phyloP scores from a whole-genome alignment of 352 stramenopile genomes.

The Achlya hypogyna region DNA sequence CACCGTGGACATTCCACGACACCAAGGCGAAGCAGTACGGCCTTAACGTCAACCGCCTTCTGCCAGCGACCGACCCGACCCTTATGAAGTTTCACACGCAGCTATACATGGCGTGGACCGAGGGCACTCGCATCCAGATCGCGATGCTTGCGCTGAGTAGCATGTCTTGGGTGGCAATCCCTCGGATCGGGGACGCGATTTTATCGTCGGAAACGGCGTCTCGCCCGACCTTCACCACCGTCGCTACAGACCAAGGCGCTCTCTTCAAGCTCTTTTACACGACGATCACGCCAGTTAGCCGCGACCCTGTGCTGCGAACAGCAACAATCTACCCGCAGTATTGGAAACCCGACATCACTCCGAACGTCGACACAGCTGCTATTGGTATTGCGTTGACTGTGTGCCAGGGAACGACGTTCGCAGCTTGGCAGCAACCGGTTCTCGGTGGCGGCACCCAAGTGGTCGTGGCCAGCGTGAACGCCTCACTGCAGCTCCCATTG shows the following conservation, averaged over 20 bases:
- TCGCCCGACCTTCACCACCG: background rate
- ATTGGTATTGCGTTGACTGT: constrained; percentile 22
- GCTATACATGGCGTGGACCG: constrained; percentile 47
- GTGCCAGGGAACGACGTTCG: constrained; percentile 34
- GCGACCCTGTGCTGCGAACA: background rate
- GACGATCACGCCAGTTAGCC: background rate
- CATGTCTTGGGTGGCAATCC: constrained; percentile 10
- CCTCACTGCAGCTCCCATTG: background rate
- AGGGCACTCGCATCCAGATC: constrained; percentile 43
- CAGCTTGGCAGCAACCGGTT: constrained; percentile 26
- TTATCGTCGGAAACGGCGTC: background rate
- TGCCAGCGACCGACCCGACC: constrained; percentile 35
- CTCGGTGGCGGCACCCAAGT: background rate
- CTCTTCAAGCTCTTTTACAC: constrained; percentile 13
- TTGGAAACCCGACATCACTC: constrained; percentile 7
- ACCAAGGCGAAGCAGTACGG: constrained; percentile 32
- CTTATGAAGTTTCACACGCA: constrained; percentile 37
- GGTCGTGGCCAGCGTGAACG: background rate
- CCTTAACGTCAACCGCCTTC: constrained; percentile 39
- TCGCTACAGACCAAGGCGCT: background rate
- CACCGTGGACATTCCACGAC: constrained; percentile 69
- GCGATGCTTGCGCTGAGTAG: constrained; percentile 21
- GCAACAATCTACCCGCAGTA: constrained; percentile 12
- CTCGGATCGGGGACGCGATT: background rate
- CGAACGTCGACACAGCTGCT: background rate